Evolutionary conservation across 75 land plant genomes (phyloP).

Genomic region (Azolla pinnata): DNA sequence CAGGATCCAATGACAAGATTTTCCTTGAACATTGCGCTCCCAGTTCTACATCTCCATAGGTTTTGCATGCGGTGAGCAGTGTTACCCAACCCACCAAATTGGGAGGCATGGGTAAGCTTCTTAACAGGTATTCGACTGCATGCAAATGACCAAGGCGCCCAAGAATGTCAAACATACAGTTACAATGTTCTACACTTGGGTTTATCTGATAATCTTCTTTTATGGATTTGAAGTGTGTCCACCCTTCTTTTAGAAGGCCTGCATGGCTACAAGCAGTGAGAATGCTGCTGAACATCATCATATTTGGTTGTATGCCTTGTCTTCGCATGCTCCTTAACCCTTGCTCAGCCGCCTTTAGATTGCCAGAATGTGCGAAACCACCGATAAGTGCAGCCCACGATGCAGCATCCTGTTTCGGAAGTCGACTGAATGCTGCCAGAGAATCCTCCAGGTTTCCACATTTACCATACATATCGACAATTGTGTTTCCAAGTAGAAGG

Average conservation of each 20-base stretch:
- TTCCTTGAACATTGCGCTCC: no score
- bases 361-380: neutral
- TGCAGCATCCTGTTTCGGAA: neutral
- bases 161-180: conserved; percentile 15
- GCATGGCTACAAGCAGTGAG: conserved; percentile 11
- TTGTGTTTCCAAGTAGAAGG: conserved; percentile 23
- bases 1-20: no score
- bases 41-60: no score
- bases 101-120: no score
- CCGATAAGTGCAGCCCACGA: neutral
- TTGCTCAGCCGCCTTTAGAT: neutral
- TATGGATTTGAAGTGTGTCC: neutral
- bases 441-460: neutral
- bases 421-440: neutral
- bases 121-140: no score
- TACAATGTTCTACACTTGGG: conserved; percentile 8
- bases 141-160: conserved; percentile 10
- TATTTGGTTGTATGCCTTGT: neutral
- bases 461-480: conserved; percentile 3
- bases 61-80: no score
- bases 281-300: neutral
- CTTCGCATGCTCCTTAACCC: neutral
- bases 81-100: no score
- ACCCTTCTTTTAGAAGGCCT: conserved; percentile 12
- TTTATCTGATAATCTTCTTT: neutral